phyloP scores from a whole-genome alignment of 1,139 yeast genomes.

The Hyphopichia burtonii region DNA sequence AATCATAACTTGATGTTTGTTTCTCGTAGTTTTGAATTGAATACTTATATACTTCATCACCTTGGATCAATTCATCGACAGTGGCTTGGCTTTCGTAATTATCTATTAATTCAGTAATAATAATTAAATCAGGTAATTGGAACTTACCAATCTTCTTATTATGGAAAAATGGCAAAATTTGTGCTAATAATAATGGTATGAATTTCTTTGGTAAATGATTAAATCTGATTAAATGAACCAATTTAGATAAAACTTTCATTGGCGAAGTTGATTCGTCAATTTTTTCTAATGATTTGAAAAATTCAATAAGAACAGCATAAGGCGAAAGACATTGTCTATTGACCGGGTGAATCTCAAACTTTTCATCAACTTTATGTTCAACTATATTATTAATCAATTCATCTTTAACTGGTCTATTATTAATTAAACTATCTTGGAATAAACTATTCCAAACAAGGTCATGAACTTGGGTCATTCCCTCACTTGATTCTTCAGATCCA shows the following conservation, averaged over 20 bases:
- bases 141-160: conserved; percentile 22
- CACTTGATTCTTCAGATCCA: conserved; percentile 13
- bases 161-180: conserved; percentile 44
- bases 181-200: conserved; percentile 51
- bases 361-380: conserved; percentile 32
- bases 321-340: conserved; percentile 71
- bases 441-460: conserved; percentile 43
- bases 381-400: conserved; percentile 54
- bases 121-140: conserved; percentile 45
- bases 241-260: conserved; percentile 27
- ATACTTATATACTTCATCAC: conserved; percentile 32
- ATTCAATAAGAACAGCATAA: conserved; percentile 62
- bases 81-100: conserved; percentile 36
- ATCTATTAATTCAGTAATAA: conserved; percentile 49
- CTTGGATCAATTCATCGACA: conserved; percentile 25
- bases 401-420: conserved; percentile 55
- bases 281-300: conserved; percentile 32
- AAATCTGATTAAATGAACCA: conserved; percentile 60
- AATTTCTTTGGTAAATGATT: conserved; percentile 62
- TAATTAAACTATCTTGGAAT: conserved; percentile 61
- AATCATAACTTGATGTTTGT: conserved; percentile 23
- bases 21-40: conserved; percentile 25
- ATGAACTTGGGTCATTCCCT: conserved; percentile 40
- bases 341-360: conserved; percentile 48
- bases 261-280: conserved; percentile 24